Evolutionary conservation across 148 eudicot genomes (phyloP).

Genomic region (Cornus controversa): DNA sequence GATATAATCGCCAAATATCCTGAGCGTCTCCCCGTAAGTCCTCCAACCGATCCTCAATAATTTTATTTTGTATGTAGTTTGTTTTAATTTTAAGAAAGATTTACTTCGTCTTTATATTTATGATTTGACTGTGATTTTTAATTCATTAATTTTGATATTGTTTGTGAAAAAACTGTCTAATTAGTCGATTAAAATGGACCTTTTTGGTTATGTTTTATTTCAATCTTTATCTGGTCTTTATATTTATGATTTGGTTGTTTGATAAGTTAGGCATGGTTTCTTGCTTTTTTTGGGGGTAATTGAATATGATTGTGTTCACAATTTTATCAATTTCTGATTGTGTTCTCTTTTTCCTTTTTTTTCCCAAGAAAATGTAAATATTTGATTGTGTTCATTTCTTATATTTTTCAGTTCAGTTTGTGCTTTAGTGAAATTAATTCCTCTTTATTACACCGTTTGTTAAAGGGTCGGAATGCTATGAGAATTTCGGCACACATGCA

Average conservation of each 20-base stretch:
- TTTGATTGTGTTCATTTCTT: background rate
- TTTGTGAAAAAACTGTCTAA: background rate
- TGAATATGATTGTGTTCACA: too few relatives aligned
- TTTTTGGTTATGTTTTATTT: too few relatives aligned
- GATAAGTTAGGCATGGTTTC: background rate
- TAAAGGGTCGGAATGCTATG: background rate
- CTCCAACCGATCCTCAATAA: too few relatives aligned
- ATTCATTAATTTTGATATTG: background rate
- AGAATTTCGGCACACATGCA: background rate
- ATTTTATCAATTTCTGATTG: background rate
- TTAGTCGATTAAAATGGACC: too few relatives aligned
- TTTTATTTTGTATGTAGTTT: too few relatives aligned
- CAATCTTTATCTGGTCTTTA: background rate
- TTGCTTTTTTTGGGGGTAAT: too few relatives aligned
- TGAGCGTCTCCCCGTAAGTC: slow-evolving; percentile 77
- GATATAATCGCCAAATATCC: slow-evolving; percentile 84
- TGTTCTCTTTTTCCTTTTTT: too few relatives aligned
- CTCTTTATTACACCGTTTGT: background rate
- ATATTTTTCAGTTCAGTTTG: background rate
- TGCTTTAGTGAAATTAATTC: too few relatives aligned
- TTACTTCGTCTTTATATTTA: too few relatives aligned
- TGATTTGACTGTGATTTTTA: background rate
- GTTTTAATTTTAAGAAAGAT: too few relatives aligned
- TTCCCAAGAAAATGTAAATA: too few relatives aligned
- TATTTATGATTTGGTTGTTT: background rate